These are phyloP conservation scores for Phytopythium delawarense DNA, from an alignment of 352 stramenopile species.

Conservation along the genomic window DNA sequence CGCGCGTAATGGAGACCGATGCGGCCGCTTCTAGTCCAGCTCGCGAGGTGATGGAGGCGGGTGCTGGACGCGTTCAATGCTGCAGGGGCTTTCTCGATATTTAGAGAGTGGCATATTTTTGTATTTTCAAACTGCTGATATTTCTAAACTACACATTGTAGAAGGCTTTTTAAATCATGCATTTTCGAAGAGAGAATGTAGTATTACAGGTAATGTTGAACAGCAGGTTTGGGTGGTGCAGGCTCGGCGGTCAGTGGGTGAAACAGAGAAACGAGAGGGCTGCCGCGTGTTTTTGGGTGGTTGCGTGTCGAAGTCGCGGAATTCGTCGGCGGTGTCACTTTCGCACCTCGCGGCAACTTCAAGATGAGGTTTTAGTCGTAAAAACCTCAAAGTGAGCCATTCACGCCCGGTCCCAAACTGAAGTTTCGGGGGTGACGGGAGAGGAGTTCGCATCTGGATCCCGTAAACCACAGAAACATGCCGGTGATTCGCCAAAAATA, in stretches of 20 bases:
- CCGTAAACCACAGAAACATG: neutral
- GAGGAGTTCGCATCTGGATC: neutral
- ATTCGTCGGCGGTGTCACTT: conserved; percentile 57
- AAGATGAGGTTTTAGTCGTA: conserved; percentile 25
- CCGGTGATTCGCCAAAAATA: conserved; percentile 3
- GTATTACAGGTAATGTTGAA: no score
- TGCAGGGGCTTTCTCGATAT: neutral
- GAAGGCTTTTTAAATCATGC: no score
- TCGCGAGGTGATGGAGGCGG: neutral
- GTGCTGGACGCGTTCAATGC: neutral
- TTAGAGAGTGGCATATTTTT: no score
- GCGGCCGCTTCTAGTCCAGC: neutral
- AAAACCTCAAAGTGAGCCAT: conserved; percentile 8
- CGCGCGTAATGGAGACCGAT: neutral
- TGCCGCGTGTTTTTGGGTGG: neutral
- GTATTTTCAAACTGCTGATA: no score
- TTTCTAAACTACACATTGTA: no score
- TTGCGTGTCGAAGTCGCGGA: conserved; percentile 13
- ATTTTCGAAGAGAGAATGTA: no score
- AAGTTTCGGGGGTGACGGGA: conserved; percentile 4
- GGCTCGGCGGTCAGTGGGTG: neutral
- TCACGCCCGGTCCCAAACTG: conserved; percentile 18
- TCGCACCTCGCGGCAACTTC: conserved; percentile 45
- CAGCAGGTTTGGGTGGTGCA: neutral
- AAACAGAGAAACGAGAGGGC: neutral